Evolutionary conservation across 768 basidiomycete genomes (phyloP).

Genomic region (Rhodotorula paludigena): DNA sequence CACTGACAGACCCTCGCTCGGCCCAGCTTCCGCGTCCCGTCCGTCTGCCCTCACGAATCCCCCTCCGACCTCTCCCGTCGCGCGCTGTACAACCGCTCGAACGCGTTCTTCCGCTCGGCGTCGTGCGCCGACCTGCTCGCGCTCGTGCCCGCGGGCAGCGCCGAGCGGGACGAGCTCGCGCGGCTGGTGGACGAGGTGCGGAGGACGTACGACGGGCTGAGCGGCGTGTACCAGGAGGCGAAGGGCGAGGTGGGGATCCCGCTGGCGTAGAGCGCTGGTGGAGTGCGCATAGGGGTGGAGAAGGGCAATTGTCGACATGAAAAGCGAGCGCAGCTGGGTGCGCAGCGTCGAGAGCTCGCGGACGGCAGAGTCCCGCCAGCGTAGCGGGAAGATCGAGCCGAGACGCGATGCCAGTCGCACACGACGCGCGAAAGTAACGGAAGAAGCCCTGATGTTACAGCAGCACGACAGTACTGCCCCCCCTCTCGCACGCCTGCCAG

Average conservation of each 20-base stretch:
- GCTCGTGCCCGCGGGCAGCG: conserved; percentile 2
- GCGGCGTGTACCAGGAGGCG: conserved; percentile 37
- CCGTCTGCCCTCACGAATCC: conserved; percentile 12
- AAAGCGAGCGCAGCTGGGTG: no score
- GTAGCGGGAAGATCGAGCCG: no score
- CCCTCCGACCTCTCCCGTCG: conserved; percentile 18
- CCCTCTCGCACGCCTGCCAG: no score
- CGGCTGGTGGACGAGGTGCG: conserved; percentile 27
- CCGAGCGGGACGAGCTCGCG: conserved; percentile 19
- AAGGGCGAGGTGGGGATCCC: conserved; percentile 42
- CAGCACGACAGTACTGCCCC: no score
- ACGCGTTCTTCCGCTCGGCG: conserved; percentile 39
- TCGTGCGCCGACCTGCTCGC: conserved; percentile 34
- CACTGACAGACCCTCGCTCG: no score
- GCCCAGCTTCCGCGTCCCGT: conserved; percentile 12
- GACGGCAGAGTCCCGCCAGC: no score
- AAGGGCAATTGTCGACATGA: no score
- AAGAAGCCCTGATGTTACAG: no score
- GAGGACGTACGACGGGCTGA: conserved; percentile 35
- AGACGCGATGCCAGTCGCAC: no score
- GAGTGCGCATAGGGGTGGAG: no score
- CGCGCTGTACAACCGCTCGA: conserved; percentile 42
- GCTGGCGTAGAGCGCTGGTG: conserved; percentile 34
- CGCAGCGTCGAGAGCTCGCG: no score
- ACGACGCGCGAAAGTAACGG: no score